Percentiles rank a stretch among this genome's conserved stretches.
These are phyloP conservation scores for Nelumbo lutea DNA, from an alignment of 164 flowering plant species.

Conservation along the genomic window DNA sequence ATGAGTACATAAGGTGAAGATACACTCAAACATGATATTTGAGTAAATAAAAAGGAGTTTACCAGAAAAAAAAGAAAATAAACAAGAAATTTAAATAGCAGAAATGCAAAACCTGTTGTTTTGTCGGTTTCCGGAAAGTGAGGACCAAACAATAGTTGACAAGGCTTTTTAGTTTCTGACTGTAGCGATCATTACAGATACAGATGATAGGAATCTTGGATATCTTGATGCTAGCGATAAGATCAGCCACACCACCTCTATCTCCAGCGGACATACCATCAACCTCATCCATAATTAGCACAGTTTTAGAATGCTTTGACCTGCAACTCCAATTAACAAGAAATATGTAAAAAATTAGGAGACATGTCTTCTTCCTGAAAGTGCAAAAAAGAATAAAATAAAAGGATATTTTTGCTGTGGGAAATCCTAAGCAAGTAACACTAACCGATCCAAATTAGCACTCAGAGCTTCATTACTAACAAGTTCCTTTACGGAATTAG, in stretches of 20 bases:
- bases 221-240: conserved; percentile 88
- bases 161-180: conserved; percentile 93
- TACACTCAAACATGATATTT: background rate
- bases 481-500: conserved; percentile 93
- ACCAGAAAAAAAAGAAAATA: background rate
- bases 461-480: conserved; percentile 73
- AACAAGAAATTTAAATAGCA: background rate
- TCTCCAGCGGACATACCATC: conserved; percentile 99
- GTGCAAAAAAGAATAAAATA: too few species aligned
- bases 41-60: background rate
- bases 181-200: conserved; percentile 95
- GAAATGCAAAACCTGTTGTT: conserved; percentile 65
- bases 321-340: conserved; percentile 33
- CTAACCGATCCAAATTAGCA: conserved; percentile 58
- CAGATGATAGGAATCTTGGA: conserved; percentile 95
- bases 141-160: conserved; percentile 80
- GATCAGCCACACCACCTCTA: conserved; percentile 96
- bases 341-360: background rate
- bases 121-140: conserved; percentile 87
- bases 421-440: conserved; percentile 8
- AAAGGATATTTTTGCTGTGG: too few species aligned
- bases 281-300: conserved; percentile 97
- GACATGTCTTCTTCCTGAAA: too few species aligned
- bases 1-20: background rate
- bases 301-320: conserved; percentile 65